Conservation (phyloP, 1,139 yeast genomes). For the Blastobotrys capitulatus region DNA sequence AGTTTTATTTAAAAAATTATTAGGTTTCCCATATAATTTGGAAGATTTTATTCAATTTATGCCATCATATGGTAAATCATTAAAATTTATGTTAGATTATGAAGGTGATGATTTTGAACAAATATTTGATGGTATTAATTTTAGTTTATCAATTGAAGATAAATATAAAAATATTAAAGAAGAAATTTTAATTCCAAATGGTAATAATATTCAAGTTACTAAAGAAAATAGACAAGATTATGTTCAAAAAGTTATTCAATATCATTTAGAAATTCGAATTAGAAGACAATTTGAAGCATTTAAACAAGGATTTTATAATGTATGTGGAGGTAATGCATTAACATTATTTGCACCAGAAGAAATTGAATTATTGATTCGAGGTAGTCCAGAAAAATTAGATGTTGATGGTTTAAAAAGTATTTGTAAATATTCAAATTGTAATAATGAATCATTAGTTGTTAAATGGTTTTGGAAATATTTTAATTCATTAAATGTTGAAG, state of each 20-base stretch:
- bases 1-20: conserved; percentile 68
- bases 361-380: conserved; percentile 70
- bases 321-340: conserved; percentile 75
- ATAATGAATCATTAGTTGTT: conserved; percentile 37
- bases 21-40: conserved; percentile 50
- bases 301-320: conserved; percentile 64
- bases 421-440: conserved; percentile 52
- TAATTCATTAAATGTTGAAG: conserved; percentile 37
- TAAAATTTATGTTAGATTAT: conserved; percentile 49
- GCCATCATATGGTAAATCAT: conserved; percentile 59
- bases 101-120: conserved; percentile 42
- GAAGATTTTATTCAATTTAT: conserved; percentile 62
- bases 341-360: conserved; percentile 77
- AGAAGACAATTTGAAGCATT: conserved; percentile 51
- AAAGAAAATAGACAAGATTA: conserved; percentile 51
- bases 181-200: conserved; percentile 52
- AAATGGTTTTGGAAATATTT: conserved; percentile 86
- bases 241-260: conserved; percentile 56
- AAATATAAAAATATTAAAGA: conserved; percentile 20
- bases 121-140: conserved; percentile 42
- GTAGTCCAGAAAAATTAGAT: conserved; percentile 67
- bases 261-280: conserved; percentile 54
- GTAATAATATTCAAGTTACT: conserved; percentile 50
- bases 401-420: conserved; percentile 60
- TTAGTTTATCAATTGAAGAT: conserved; percentile 38